Conservation (phyloP, 345 rosid species). For the Cardiospermum halicacabum region DNA sequence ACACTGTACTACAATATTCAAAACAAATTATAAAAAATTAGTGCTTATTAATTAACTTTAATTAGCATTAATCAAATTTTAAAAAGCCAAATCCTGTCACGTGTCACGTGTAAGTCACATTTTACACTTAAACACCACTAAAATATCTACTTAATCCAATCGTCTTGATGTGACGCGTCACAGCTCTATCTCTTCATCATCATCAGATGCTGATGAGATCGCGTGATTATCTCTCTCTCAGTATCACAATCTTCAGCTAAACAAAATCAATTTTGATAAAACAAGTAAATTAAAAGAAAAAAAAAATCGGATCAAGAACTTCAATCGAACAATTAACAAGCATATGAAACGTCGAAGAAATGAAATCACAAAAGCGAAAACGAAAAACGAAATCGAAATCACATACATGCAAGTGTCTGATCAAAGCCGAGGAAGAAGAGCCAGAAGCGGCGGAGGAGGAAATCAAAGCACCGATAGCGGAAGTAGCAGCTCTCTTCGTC, state of each 20-base stretch:
- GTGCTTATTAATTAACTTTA: neutral
- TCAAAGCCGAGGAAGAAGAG: constrained; percentile 29
- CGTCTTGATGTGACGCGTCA: neutral
- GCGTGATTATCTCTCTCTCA: neutral
- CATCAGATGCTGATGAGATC: neutral
- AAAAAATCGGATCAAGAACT: no score
- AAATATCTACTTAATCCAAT: neutral
- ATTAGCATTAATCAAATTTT: neutral
- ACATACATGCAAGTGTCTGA: constrained; percentile 65
- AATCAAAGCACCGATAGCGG: constrained; percentile 47
- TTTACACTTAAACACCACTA: neutral
- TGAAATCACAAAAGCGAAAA: no score
- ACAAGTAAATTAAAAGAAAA: no score
- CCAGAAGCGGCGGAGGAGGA: constrained; percentile 22
- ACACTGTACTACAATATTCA: no score
- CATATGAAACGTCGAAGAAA: no score
- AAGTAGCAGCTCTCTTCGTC: constrained; percentile 46
- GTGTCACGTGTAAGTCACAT: constrained; percentile 2
- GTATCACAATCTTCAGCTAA: no score
- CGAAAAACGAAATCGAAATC: neutral
- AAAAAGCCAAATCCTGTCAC: neutral
- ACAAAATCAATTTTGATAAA: no score
- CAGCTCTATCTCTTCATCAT: neutral
- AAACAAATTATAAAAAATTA: no score
- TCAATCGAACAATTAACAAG: no score